Percentiles rank a stretch among this genome's conserved stretches.
These are phyloP conservation scores for Artemisia annua DNA, from an alignment of 129 eudicot genomes.

Conservation along the genomic window DNA sequence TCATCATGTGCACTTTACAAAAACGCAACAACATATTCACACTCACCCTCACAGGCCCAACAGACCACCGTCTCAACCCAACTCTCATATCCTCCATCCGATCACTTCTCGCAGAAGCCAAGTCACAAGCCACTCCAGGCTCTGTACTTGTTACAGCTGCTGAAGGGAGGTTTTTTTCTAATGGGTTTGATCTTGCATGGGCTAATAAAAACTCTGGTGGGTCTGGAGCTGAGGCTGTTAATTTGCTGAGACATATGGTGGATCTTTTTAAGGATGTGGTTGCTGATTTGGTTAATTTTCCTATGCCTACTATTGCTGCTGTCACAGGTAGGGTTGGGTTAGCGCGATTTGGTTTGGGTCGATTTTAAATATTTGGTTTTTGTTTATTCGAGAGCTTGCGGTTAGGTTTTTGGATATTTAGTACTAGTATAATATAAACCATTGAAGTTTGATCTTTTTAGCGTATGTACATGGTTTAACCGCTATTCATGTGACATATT, in stretches of 20 bases:
- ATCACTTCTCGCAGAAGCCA: constrained; percentile 46
- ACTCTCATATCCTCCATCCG: constrained; percentile 64
- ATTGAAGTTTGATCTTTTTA: no score
- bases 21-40: constrained; percentile 69
- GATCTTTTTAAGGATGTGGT: constrained; percentile 44
- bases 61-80: constrained; percentile 76
- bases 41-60: constrained; percentile 58
- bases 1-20: constrained; percentile 60
- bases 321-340: constrained; percentile 37
- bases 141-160: constrained; percentile 63
- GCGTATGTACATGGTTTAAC: no score
- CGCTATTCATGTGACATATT: no score
- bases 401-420: no score
- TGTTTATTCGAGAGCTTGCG: no score
- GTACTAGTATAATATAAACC: no score
- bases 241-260: constrained; percentile 54
- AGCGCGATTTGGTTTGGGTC: no score
- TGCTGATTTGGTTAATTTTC: constrained; percentile 59
- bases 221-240: constrained; percentile 32
- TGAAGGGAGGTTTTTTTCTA: constrained; percentile 78
- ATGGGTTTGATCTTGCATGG: constrained; percentile 74
- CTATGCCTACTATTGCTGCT: constrained; percentile 87
- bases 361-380: no score
- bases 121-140: constrained; percentile 56
- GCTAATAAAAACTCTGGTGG: constrained; percentile 56